These are phyloP conservation scores for Fusarium cyanostomum DNA, from an alignment of 2,329 filamentous ascomycete species.

Conservation along the genomic window DNA sequence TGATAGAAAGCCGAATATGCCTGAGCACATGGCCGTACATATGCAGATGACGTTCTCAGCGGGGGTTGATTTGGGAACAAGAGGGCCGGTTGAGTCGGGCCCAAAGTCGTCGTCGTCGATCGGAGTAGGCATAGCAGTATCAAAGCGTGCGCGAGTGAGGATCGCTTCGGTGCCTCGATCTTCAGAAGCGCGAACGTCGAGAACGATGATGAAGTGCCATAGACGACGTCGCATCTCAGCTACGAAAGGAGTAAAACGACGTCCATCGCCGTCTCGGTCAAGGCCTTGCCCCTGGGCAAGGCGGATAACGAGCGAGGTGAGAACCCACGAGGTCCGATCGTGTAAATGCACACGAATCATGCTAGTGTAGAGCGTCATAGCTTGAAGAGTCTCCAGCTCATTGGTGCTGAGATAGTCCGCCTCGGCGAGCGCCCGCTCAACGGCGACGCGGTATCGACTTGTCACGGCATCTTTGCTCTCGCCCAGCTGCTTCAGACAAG, in stretches of 20 bases:
- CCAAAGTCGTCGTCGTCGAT: conserved; percentile 63
- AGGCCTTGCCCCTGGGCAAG: conserved; percentile 55
- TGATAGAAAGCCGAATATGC: conserved; percentile 52
- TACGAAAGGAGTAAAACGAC: conserved; percentile 58
- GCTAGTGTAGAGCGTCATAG: conserved; percentile 53
- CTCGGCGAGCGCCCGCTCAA: conserved; percentile 52
- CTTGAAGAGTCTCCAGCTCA: conserved; percentile 53
- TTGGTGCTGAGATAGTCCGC: conserved; percentile 56
- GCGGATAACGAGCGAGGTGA: conserved; percentile 53
- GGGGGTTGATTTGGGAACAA: conserved; percentile 49
- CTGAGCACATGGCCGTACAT: conserved; percentile 52
- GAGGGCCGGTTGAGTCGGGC: conserved; percentile 49
- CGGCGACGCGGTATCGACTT: conserved; percentile 45
- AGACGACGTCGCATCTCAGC: conserved; percentile 68
- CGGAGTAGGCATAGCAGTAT: conserved; percentile 60
- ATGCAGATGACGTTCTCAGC: conserved; percentile 54
- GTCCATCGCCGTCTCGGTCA: conserved; percentile 54
- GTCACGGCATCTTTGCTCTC: conserved; percentile 48
- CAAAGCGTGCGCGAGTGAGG: conserved; percentile 54
- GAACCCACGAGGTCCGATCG: conserved; percentile 54
- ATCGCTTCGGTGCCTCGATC: conserved; percentile 60
- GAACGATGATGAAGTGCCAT: conserved; percentile 71
- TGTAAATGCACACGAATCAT: conserved; percentile 51
- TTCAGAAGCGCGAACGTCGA: conserved; percentile 65
- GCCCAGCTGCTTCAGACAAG: conserved; percentile 47